Conservation (phyloP, 306 rosid species). For the Quercus alba region DNA sequence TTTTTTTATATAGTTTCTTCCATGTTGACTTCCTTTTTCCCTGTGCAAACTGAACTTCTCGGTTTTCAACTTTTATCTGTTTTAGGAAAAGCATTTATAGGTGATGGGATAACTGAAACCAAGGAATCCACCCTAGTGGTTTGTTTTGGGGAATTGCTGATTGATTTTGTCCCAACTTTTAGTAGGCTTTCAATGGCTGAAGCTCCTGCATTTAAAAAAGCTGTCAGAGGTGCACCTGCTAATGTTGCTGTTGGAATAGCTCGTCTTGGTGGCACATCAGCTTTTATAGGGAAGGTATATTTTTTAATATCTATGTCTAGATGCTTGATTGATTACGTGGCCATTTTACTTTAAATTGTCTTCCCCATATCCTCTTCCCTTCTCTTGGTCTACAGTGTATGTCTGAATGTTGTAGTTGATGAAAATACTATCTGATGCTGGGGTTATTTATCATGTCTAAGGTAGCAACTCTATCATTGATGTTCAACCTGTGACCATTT, state of each 20-base stretch:
- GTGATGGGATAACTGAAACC: slow-evolving; percentile 46
- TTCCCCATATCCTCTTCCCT: neutral
- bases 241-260: slow-evolving; percentile 97
- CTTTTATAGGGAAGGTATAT: slow-evolving; percentile 88
- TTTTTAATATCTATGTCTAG: neutral
- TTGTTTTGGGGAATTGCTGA: slow-evolving; percentile 92
- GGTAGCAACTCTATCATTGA: neutral
- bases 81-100: slow-evolving; percentile 61
- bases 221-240: slow-evolving; percentile 97
- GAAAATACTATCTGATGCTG: neutral
- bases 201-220: slow-evolving; percentile 88
- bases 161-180: slow-evolving; percentile 86
- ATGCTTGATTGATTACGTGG: neutral
- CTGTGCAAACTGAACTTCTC: slow-evolving; percentile 1
- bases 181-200: slow-evolving; percentile 87
- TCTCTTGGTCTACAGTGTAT: neutral
- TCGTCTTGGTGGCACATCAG: slow-evolving; percentile 89
- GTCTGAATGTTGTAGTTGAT: neutral
- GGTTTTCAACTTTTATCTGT: slow-evolving; percentile 17
- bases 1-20: neutral
- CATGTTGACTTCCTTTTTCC: slow-evolving; percentile 11
- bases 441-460: neutral
- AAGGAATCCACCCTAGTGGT: slow-evolving; percentile 83
- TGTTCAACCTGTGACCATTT: neutral
- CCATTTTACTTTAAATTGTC: neutral